phyloP scores from a whole-genome alignment of 129 eudicot species.

The Chrysanthemum seticuspe region DNA sequence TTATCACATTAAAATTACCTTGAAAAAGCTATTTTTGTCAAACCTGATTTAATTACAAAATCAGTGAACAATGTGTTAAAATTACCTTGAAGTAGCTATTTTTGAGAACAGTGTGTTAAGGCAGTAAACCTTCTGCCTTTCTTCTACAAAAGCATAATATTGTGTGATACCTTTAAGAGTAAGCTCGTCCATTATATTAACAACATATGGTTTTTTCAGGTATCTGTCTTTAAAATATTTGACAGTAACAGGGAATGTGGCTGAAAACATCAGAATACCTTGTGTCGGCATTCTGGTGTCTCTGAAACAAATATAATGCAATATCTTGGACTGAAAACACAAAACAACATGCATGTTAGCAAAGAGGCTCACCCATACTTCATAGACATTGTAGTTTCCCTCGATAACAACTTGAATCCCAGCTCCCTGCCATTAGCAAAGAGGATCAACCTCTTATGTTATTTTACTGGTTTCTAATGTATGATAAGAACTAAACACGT shows the following conservation, averaged over 20 bases:
- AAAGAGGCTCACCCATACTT: slow-evolving; percentile 20
- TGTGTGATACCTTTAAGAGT: slow-evolving; percentile 73
- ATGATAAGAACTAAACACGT: no score
- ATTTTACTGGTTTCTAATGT: no score
- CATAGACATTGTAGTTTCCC: neutral
- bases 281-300: no score
- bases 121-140: neutral
- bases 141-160: slow-evolving; percentile 76
- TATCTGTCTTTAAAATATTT: slow-evolving; percentile 66
- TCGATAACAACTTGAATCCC: slow-evolving; percentile 71
- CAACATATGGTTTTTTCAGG: slow-evolving; percentile 55
- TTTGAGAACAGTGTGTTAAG: no score
- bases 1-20: no score
- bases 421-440: slow-evolving; percentile 86
- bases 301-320: slow-evolving; percentile 91
- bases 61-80: no score
- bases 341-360: neutral
- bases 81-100: no score
- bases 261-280: slow-evolving; percentile 71
- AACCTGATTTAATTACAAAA: slow-evolving; percentile 43
- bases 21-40: no score
- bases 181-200: slow-evolving; percentile 58
- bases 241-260: slow-evolving; percentile 77
- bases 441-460: neutral
- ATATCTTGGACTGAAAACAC: slow-evolving; percentile 80